Base-by-base conservation (phyloP, 75 land plant species). In the Pseudotsuga menziesii region DNA sequence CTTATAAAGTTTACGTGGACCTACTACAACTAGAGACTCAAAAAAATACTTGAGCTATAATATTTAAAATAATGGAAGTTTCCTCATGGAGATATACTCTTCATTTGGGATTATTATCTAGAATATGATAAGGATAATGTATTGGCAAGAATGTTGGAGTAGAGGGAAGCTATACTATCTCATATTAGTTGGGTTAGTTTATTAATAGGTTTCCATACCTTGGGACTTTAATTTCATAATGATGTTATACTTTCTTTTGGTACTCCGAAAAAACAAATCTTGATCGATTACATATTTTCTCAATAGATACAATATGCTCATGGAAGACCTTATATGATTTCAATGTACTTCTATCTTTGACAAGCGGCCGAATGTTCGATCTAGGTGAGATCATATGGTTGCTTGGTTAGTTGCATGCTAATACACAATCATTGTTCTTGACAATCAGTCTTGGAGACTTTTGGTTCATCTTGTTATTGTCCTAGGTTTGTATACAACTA, bases 131-230 rank as follows among this genome's bases (percentile, higher is more conserved):
- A 73, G 41, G 73, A 48, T 78, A 57, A 69, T 69, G 57, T 66
- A 13, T 78, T 78, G 26, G 73, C 73, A 23, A 78, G 56, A 57
- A 78, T 78, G 79, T 69, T 78, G 23, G 56, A 78, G 48, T 75
- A 78, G 22, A 78, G 22, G 58, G 79, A 78, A 70, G 74, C 70
- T 20, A 78, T 78, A 78, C 69, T 77, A 61, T 77, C 78, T 39
- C 32, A 77, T 60, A 0, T 77, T 62, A 62, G 36, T 77, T 62
- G 62, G 35, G 67, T 56, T 77, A 60, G 67, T 77, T 77, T 77
- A 63, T 62, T 63, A 3, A 6, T 62, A 5, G 70, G 23, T 32
- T 77, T 77, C 22, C 23, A 22, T 36, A 61, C 66, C 62, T 48
- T 48, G 4, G 22, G 22, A 77, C 63, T 56, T 57, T 75, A 75